Percentiles rank a stretch among this genome's conserved stretches.
Conservation (phyloP, 768 basidiomycete genomes). For the Panus rudis region DNA sequence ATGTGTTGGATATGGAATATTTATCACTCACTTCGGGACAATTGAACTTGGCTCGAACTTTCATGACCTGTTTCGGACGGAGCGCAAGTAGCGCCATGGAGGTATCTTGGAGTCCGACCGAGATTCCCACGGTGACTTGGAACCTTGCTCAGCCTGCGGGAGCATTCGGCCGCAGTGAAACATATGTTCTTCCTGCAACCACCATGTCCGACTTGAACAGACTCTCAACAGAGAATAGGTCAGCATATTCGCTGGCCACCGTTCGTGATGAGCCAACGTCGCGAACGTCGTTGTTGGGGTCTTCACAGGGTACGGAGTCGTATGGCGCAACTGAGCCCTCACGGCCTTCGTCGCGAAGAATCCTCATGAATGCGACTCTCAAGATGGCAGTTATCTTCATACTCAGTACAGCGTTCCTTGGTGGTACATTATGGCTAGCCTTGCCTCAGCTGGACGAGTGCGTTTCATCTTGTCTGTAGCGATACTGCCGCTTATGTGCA, state of each 20-base stretch:
- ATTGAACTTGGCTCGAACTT: no score
- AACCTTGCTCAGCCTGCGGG: no score
- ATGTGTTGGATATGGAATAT: no score
- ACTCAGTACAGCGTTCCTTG: slow-evolving; percentile 61
- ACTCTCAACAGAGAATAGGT: slow-evolving; percentile 29
- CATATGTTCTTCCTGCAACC: no score
- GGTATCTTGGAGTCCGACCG: no score
- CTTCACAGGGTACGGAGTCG: slow-evolving; percentile 6
- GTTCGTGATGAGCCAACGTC: slow-evolving; percentile 33
- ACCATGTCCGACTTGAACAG: slow-evolving; percentile 8
- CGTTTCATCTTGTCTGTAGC: slow-evolving; percentile 23
- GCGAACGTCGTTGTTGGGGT: slow-evolving; percentile 20
- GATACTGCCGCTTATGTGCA: slow-evolving; percentile 5
- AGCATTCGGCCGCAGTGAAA: no score
- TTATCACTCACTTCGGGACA: no score
- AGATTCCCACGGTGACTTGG: no score
- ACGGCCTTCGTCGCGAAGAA: slow-evolving; percentile 37
- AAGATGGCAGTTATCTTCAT: slow-evolving; percentile 80
- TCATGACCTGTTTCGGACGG: no score
- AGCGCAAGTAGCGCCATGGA: no score
- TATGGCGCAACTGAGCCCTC: slow-evolving; percentile 45
- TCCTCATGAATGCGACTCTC: slow-evolving; percentile 74
- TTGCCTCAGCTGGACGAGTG: slow-evolving; percentile 75
- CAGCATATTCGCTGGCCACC: slow-evolving; percentile 61
- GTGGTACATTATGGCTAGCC: slow-evolving; percentile 72